Evolutionary conservation across 2,329 filamentous ascomycete species (phyloP), one percentile per base, ranked within the genome.

Genomic region (Thielaviopsis ethacetica): DNA sequence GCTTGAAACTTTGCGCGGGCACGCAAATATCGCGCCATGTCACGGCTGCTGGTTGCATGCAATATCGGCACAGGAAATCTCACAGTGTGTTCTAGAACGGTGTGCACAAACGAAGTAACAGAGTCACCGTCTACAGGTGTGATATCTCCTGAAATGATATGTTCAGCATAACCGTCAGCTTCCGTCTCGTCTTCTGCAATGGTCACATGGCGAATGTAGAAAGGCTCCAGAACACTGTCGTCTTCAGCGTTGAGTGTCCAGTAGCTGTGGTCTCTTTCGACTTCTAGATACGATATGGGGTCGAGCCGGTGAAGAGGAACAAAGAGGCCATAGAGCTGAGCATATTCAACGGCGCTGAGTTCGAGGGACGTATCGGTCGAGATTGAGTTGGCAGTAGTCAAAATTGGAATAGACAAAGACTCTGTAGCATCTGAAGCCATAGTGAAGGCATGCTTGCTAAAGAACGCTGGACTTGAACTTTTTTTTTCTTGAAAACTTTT

Each of bases 301-400:
- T 54, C 57, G 9, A 61, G 38, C 38, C 38, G 38, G 38, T 53
- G 47, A 44, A n/a, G 41, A 21, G 59, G 56, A 53, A 49, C 19
- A 47, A 61, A 61, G 17, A 61, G 41, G 21, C 21, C 47, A 30
- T 61, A 27, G 58, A 63, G 62, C 63, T 61, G 50, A 59, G 58
- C 62, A 62, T 63, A 63, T 53, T 61, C 27, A 24, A 51, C 15
- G 59, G 53, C 54, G 55, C 52, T 56, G 44, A 27, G 56, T 65
- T 67, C 63, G 63, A 67, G 65, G 64, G 68, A 58, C 15, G 38
- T 44, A n/a, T 44, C 3, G 38, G 38, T 44, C 5, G 38, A n/a
- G 17, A 44, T 44, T 5, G 13, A n/a, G 17, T 15, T 44, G 5
- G 5, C 38, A 15, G 38, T n/a, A 17, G 38, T 9, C 6, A 15